Conservation (phyloP, 1,284 basidiomycete species). For the Pascua guehoae region DNA sequence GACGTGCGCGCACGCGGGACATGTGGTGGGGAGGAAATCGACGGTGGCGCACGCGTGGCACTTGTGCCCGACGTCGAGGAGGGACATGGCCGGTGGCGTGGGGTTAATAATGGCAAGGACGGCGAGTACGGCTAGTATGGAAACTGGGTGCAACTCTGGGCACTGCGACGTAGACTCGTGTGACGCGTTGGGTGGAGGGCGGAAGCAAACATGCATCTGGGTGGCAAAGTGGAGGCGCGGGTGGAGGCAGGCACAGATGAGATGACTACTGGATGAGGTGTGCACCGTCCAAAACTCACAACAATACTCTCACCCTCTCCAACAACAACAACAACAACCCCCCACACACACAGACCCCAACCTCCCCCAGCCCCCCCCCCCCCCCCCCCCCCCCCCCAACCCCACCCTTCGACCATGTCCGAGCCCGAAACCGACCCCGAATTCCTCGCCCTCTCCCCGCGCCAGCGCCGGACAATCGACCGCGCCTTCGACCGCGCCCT, state of each 20-base stretch:
- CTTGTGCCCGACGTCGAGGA: slow-evolving; percentile 31
- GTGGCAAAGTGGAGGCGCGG: too few relatives aligned
- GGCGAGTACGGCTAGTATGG: too few relatives aligned
- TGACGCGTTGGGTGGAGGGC: not conserved
- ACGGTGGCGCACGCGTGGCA: slow-evolving; percentile 33
- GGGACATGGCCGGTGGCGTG: slow-evolving; percentile 22
- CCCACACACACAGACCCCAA: not conserved
- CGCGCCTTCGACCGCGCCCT: slow-evolving; percentile 38
- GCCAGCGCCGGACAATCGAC: slow-evolving; percentile 36
- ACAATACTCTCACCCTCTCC: too few relatives aligned
- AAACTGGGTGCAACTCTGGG: too few relatives aligned
- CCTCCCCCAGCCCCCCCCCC: not conserved
- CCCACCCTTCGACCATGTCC: not conserved
- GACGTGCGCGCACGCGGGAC: slow-evolving; percentile 23
- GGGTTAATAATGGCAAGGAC: too few relatives aligned
- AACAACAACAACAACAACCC: not conserved
- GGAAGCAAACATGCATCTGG: not conserved
- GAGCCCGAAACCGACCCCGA: slow-evolving; percentile 46
- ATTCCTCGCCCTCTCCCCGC: slow-evolving; percentile 35
- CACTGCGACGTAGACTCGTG: too few relatives aligned
- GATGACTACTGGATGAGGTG: too few relatives aligned
- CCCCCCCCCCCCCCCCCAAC: not conserved
- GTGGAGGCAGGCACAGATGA: too few relatives aligned
- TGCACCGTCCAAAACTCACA: too few relatives aligned
- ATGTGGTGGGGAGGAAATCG: slow-evolving; percentile 44